Conservation (phyloP, 257 asterid species). For the Euphrasia confusa region DNA sequence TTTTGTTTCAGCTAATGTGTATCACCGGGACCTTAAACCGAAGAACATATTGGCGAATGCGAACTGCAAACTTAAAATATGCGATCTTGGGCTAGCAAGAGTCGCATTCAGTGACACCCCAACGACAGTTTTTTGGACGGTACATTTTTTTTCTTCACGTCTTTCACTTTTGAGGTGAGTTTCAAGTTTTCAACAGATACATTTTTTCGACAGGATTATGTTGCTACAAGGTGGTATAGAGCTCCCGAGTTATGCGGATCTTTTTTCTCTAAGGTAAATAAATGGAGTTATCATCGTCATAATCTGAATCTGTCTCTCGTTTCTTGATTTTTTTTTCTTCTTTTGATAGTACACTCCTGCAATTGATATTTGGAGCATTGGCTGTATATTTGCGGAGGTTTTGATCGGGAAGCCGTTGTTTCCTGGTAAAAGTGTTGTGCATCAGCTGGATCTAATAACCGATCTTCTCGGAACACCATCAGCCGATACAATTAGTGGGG, state of each 20-base stretch:
- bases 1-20: conserved; percentile 79
- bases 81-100: conserved; percentile 96
- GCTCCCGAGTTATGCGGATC: conserved; percentile 93
- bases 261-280: conserved; percentile 67
- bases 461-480: conserved; percentile 92
- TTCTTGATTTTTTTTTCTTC: neutral
- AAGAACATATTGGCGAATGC: conserved; percentile 94
- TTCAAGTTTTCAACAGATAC: too few species aligned
- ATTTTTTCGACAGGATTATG: conserved; percentile 57
- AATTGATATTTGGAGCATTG: conserved; percentile 90
- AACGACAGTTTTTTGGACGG: conserved; percentile 96
- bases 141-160: conserved; percentile 14
- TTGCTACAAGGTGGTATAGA: conserved; percentile 91
- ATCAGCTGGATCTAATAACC: conserved; percentile 83
- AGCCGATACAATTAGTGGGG: conserved; percentile 71
- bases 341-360: conserved; percentile 78
- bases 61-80: conserved; percentile 86
- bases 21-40: conserved; percentile 87
- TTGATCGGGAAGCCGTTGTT: conserved; percentile 77
- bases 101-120: conserved; percentile 91
- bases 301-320: neutral
- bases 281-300: too few species aligned
- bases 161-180: too few species aligned
- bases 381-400: conserved; percentile 93
- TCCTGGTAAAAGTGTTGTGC: conserved; percentile 90